These are phyloP conservation scores for Xylariaceae sp. DNA, from an alignment of 2,329 filamentous ascomycete genomes.

Conservation along the genomic window DNA sequence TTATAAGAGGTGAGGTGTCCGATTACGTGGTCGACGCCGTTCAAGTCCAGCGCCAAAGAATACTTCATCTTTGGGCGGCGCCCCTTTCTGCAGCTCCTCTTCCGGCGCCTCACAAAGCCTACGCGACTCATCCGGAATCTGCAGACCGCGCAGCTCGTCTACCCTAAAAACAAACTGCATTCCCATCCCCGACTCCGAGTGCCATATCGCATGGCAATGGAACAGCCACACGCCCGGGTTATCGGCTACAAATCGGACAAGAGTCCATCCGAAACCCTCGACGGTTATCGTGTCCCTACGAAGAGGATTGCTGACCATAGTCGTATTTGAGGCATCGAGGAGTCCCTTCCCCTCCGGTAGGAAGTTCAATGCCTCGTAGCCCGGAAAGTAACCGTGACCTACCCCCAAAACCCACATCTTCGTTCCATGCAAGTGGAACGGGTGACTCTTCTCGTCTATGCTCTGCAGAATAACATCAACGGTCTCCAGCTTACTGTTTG, in stretches of 20 bases:
- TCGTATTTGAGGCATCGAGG: conserved; percentile 33
- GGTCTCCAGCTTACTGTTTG: conserved; percentile 43
- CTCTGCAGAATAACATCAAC: conserved; percentile 59
- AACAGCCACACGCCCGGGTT: conserved; percentile 43
- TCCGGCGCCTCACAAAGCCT: conserved; percentile 39
- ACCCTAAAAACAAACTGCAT: conserved; percentile 41
- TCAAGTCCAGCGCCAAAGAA: conserved; percentile 36
- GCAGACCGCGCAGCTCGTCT: conserved; percentile 39
- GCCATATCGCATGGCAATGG: conserved; percentile 38
- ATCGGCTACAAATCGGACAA: conserved; percentile 44
- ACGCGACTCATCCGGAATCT: conserved; percentile 40
- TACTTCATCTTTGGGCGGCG: conserved; percentile 43
- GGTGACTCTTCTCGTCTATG: conserved; percentile 55
- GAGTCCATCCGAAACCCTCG: conserved; percentile 45
- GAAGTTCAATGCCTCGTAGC: conserved; percentile 36
- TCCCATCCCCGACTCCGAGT: conserved; percentile 36
- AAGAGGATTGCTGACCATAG: conserved; percentile 37
- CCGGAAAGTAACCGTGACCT: conserved; percentile 59
- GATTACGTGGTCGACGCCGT: not conserved
- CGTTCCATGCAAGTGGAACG: conserved; percentile 62
- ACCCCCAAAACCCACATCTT: conserved; percentile 49
- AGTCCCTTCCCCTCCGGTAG: conserved; percentile 30
- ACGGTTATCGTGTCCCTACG: conserved; percentile 42
- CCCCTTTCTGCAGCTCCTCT: conserved; percentile 43
- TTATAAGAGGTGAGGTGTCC: not conserved